Evolutionary conservation across 192 early-diverging fungal genomes (phyloP).

Genomic region (Cetraspora pellucida): DNA sequence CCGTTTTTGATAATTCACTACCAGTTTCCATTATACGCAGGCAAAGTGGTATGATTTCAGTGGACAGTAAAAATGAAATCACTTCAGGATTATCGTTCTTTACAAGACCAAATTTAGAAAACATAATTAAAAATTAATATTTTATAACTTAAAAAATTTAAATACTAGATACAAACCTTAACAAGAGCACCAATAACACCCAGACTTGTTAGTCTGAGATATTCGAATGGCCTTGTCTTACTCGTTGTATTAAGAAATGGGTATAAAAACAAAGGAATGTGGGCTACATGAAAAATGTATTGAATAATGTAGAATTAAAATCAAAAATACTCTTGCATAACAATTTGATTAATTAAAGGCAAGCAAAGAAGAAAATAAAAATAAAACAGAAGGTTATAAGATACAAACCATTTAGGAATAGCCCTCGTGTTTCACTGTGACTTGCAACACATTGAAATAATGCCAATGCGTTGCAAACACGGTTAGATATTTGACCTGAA

Average conservation of each 20-base stretch:
- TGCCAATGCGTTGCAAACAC: constrained; percentile 95
- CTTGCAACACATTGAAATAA: constrained; percentile 95
- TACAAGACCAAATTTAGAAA: neutral
- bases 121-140: neutral
- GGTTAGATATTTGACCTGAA: constrained; percentile 86
- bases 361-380: neutral
- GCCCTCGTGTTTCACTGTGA: constrained; percentile 85
- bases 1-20: constrained; percentile 94
- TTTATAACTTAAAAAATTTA: neutral
- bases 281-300: constrained; percentile 59
- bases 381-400: neutral
- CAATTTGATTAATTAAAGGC: too few relatives aligned
- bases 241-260: constrained; percentile 96
- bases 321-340: neutral
- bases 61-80: constrained; percentile 91
- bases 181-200: constrained; percentile 97
- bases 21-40: constrained; percentile 99
- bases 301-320: neutral
- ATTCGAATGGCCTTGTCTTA: constrained; percentile 95
- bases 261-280: constrained; percentile 96
- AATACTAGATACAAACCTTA: constrained; percentile 61
- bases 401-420: constrained; percentile 75
- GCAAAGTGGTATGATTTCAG: constrained; percentile 97
- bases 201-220: constrained; percentile 89
- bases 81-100: constrained; percentile 96